A percentile compares a stretch with the other conserved stretches of the same genome.
Conservation (phyloP, 805 yeast species). For the Limtongia smithiae region DNA sequence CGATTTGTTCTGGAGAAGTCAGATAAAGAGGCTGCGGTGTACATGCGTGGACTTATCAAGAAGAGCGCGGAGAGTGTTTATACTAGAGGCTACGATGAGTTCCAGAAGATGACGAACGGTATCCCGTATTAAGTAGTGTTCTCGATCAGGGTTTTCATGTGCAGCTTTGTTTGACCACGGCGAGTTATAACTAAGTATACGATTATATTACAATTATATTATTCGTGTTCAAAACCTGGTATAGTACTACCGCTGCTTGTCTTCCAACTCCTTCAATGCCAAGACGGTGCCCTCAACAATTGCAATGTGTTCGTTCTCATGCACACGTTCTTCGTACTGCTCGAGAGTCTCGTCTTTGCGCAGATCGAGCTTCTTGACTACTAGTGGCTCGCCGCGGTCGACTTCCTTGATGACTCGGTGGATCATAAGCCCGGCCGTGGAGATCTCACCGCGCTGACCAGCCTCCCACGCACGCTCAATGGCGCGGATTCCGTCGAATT, state of each 20-base stretch:
- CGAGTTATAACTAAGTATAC: neutral
- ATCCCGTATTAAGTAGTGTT: conserved; percentile 56
- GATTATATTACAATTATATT: neutral
- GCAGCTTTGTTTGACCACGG: no score
- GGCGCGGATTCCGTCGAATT: conserved; percentile 95
- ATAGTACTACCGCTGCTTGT: neutral
- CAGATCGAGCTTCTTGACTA: conserved; percentile 74
- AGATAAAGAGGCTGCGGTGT: conserved; percentile 80
- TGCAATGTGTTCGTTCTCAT: conserved; percentile 78
- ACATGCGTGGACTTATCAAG: conserved; percentile 69
- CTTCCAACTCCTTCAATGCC: conserved; percentile 43
- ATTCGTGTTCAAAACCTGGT: neutral
- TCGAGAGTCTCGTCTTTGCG: conserved; percentile 72
- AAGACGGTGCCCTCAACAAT: conserved; percentile 85
- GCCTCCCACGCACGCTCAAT: conserved; percentile 95
- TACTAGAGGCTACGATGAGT: conserved; percentile 95
- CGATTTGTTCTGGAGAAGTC: conserved; percentile 78
- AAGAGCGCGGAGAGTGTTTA: conserved; percentile 82
- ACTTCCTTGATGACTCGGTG: conserved; percentile 96
- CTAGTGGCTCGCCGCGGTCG: conserved; percentile 85
- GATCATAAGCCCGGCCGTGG: conserved; percentile 90
- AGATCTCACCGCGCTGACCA: conserved; percentile 76
- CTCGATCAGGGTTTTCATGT: neutral
- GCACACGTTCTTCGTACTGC: conserved; percentile 77
- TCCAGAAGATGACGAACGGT: conserved; percentile 94